phyloP scores from a whole-genome alignment of 2,329 filamentous ascomycete species.

The Escovopsis sp. region DNA sequence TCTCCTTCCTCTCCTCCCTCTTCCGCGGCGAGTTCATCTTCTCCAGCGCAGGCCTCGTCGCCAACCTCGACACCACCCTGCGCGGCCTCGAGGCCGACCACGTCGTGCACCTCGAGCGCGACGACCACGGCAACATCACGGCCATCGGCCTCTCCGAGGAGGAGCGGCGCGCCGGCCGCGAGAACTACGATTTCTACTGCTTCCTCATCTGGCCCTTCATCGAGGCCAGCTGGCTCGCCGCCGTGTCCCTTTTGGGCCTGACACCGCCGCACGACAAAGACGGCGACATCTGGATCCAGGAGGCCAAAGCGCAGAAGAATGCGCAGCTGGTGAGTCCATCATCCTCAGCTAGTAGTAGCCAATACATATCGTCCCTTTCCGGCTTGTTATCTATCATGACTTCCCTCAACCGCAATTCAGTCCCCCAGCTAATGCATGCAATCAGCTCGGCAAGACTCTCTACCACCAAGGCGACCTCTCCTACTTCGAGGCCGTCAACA shows the following conservation, averaged over 20 bases:
- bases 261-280: conserved; percentile 48
- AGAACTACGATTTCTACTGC: conserved; percentile 98
- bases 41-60: conserved; percentile 64
- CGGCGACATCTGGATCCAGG: conserved; percentile 64
- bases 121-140: conserved; percentile 38
- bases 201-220: conserved; percentile 98
- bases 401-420: too few species aligned
- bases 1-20: conserved; percentile 78
- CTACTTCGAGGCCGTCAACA: conserved; percentile 97
- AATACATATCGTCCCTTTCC: too few species aligned
- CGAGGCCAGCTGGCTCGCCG: conserved; percentile 83
- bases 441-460: conserved; percentile 77
- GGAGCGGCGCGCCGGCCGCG: conserved; percentile 65
- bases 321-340: conserved; percentile 64
- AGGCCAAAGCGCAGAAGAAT: conserved; percentile 61
- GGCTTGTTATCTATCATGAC: too few species aligned
- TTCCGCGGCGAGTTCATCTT: conserved; percentile 98
- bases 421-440: too few species aligned
- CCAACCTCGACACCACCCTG: conserved; percentile 71
- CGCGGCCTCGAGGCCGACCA: conserved; percentile 61
- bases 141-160: conserved; percentile 58
- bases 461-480: conserved; percentile 95
- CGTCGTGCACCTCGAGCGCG: conserved; percentile 53
- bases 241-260: conserved; percentile 74
- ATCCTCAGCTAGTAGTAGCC: too few species aligned